Conservation (phyloP, 2,329 filamentous ascomycete species). For the Colletotrichum spinosum region DNA sequence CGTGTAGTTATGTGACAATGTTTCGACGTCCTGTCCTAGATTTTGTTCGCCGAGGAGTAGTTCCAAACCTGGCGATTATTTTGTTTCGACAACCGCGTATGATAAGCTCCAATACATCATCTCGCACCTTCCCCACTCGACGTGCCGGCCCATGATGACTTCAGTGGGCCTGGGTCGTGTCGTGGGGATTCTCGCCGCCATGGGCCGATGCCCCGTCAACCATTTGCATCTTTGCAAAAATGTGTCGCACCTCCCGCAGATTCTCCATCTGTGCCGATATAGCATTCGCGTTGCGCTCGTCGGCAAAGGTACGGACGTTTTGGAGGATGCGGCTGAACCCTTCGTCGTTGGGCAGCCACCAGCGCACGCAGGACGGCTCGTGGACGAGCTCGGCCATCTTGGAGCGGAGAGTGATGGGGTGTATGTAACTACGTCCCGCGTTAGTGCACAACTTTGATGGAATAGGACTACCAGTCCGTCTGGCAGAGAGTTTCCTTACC, state of each 20-base stretch:
- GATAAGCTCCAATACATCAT: no score
- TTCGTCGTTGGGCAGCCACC: conserved; percentile 92
- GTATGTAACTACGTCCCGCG: conserved; percentile 76
- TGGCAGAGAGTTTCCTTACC: conserved; percentile 66
- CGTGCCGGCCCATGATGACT: no score
- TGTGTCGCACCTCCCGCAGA: conserved; percentile 78
- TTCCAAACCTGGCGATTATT: no score
- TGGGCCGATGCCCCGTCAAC: conserved; percentile 27
- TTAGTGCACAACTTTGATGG: no score
- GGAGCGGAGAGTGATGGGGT: conserved; percentile 77
- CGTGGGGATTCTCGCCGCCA: background rate
- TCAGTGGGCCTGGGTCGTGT: no score
- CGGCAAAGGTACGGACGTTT: conserved; percentile 82
- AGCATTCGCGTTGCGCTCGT: conserved; percentile 76
- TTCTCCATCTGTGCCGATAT: conserved; percentile 71
- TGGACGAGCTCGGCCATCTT: conserved; percentile 83
- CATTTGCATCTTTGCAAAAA: conserved; percentile 72
- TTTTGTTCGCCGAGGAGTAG: background rate
- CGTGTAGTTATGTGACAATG: no score
- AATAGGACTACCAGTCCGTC: no score
- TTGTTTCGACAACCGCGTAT: no score
- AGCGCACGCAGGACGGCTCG: conserved; percentile 76
- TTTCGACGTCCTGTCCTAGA: background rate
- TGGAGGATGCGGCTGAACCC: conserved; percentile 79
- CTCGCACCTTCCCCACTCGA: no score